Evolutionary conservation across 805 yeast species (phyloP), one percentile per base, ranked within the genome.

Genomic region (Wickerhamiella alocasiicola): DNA sequence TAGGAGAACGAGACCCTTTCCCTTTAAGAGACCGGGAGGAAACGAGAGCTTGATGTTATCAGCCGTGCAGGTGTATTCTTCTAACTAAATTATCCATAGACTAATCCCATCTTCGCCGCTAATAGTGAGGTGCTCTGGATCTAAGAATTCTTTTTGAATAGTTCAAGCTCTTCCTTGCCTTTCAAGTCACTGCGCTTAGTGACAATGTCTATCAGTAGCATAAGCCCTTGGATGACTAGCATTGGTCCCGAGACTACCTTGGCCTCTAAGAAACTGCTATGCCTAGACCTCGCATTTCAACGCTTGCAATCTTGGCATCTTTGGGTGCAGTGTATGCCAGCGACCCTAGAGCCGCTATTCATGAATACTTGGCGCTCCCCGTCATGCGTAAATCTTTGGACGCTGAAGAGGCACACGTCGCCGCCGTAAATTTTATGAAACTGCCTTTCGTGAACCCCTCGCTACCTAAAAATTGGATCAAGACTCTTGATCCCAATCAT

Each of bases 331-430:
- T 47, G 1, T 81, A 80, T 52, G 59, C 66, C 15, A 63, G 74
- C 40, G 94, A 87, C 60, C 77, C 95, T 7, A 67, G 94, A 45
- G 78, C 95, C 1, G 78, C 82, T 2, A 63, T 82, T 26, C 87
- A 85, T 53, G 91, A 88, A 57, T 82, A 80, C 54, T 66, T 81
- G 1, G 61, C 78, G 41, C 78, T 94, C 62, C 97, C 97, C 1
- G 35, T 78, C 9, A 69, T 82, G 36, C 71, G 96, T 44, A 55
- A 66, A 16, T 45, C 70, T 5, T 76, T 87, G 2, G 82, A 76
- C 56, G 95, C 87, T n/a, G 97, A 88, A 61, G 64, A 70, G 9
- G 91, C 94, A 17, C 97, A 88, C 57, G 67, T 66, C 39, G 58
- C 83, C 24, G 94, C 95, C 6, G 72, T 88, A 27, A 65, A 69